These are phyloP conservation scores for Phytophthora aleatoria DNA, from an alignment of 352 stramenopile species.

Conservation along the genomic window DNA sequence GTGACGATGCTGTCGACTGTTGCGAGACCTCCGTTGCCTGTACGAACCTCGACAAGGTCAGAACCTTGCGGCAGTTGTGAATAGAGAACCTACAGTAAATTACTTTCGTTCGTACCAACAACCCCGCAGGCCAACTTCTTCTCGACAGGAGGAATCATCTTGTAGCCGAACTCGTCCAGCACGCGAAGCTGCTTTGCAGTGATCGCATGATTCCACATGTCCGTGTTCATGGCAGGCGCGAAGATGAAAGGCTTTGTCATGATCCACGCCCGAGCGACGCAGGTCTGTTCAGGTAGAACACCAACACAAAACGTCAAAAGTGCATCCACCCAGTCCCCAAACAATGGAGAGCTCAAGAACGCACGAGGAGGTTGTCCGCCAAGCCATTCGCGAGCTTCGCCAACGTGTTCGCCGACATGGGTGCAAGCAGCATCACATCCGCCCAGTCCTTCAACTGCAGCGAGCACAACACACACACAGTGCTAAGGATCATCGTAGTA, in stretches of 20 bases:
- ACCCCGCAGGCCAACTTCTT: slow-evolving; percentile 96
- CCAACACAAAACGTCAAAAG: slow-evolving; percentile 7
- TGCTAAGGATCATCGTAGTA: not conserved
- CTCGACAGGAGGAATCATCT: slow-evolving; percentile 85
- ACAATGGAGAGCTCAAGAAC: slow-evolving; percentile 6
- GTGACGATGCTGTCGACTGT: slow-evolving; percentile 62
- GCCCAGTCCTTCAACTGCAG: slow-evolving; percentile 95
- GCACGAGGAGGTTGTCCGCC: slow-evolving; percentile 94
- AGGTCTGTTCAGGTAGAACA: slow-evolving; percentile 62
- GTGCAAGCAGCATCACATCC: slow-evolving; percentile 90
- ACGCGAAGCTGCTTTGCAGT: slow-evolving; percentile 81
- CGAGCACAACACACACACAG: not conserved
- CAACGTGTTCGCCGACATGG: slow-evolving; percentile 91
- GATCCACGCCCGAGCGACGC: slow-evolving; percentile 93
- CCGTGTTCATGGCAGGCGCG: slow-evolving; percentile 97
- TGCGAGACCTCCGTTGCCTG: slow-evolving; percentile 74
- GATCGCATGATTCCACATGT: slow-evolving; percentile 97
- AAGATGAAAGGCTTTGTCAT: slow-evolving; percentile 93
- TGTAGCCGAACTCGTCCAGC: slow-evolving; percentile 69
- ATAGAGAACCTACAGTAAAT: slow-evolving; percentile 27
- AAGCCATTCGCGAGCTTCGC: slow-evolving; percentile 93
- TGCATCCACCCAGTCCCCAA: not conserved
- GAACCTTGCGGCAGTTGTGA: slow-evolving; percentile 15
- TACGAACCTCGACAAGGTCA: slow-evolving; percentile 16
- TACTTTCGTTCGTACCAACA: slow-evolving; percentile 58